Evolutionary conservation across 1,139 yeast species (phyloP).

Genomic region (Saccharomyces hybrid): DNA sequence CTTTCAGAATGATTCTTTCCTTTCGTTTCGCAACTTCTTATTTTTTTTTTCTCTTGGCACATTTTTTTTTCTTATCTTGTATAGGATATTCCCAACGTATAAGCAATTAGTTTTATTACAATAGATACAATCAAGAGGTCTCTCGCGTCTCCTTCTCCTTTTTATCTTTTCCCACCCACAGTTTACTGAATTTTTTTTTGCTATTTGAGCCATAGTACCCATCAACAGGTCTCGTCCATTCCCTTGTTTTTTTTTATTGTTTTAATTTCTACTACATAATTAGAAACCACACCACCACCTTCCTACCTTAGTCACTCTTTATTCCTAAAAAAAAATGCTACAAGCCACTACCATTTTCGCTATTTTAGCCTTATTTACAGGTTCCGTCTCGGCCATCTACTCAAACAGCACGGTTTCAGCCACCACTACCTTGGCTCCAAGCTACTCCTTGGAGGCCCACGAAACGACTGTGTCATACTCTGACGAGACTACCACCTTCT

Average conservation of each 20-base stretch:
- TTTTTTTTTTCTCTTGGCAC: not conserved
- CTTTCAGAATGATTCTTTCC: too few species aligned
- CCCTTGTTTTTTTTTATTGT: conserved; percentile 2
- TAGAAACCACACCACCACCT: not conserved
- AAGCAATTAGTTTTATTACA: not conserved
- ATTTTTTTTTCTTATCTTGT: not conserved
- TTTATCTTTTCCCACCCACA: not conserved
- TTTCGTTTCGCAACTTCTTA: too few species aligned
- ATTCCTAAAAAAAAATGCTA: not conserved
- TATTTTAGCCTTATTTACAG: not conserved
- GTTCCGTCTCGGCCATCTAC: conserved; percentile 1
- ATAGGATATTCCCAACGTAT: not conserved
- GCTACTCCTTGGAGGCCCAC: conserved; percentile 1
- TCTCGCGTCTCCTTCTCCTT: not conserved
- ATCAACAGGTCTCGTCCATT: conserved; percentile 7
- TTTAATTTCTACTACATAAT: not conserved
- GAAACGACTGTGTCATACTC: conserved; percentile 2
- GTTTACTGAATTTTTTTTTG: not conserved
- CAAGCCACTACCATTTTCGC: conserved; percentile 1
- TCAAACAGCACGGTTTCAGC: not conserved
- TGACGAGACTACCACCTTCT: conserved; percentile 4
- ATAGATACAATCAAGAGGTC: not conserved
- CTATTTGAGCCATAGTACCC: conserved; percentile 6
- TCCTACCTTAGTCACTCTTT: conserved; percentile 1
- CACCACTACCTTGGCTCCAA: conserved; percentile 3